Conservation (phyloP, 2,329 filamentous ascomycete species). For the Clarireedia hainanense region DNA sequence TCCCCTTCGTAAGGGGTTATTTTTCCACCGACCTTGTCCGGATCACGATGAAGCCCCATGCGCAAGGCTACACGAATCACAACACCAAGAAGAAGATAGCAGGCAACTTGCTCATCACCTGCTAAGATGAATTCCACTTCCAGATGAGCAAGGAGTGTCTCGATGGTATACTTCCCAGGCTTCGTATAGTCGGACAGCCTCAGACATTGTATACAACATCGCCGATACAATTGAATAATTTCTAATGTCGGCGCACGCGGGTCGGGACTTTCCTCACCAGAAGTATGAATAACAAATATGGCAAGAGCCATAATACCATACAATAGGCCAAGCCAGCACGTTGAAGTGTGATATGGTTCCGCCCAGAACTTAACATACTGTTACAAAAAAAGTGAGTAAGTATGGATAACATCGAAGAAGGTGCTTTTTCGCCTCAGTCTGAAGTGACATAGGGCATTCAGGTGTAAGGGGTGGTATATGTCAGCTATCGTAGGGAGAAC, state of each 20-base stretch:
- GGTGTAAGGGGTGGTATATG: too few species aligned
- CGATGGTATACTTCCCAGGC: slow-evolving; percentile 41
- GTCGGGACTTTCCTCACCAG: slow-evolving; percentile 39
- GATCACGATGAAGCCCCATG: slow-evolving; percentile 50
- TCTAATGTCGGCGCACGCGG: slow-evolving; percentile 38
- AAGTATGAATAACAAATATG: slow-evolving; percentile 35
- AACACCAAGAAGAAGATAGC: slow-evolving; percentile 44
- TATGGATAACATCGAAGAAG: too few species aligned
- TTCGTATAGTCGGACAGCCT: slow-evolving; percentile 42
- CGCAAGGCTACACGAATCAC: slow-evolving; percentile 48
- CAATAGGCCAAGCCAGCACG: slow-evolving; percentile 44
- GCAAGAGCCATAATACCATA: slow-evolving; percentile 27
- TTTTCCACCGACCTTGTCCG: slow-evolving; percentile 35
- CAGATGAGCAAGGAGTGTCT: slow-evolving; percentile 43
- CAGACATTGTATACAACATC: slow-evolving; percentile 44
- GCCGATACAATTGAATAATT: slow-evolving; percentile 40
- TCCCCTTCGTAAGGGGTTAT: slow-evolving; percentile 44
- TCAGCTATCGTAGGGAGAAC: not conserved
- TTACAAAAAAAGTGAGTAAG: not conserved
- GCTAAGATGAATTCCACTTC: slow-evolving; percentile 47
- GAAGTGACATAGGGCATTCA: too few species aligned
- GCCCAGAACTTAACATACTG: slow-evolving; percentile 44
- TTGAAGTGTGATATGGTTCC: slow-evolving; percentile 32
- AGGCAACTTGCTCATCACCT: slow-evolving; percentile 43
- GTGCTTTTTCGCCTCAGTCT: too few species aligned